Percentiles rank a stretch among this genome's conserved stretches.
Conservation (phyloP, 352 stramenopile genomes). For the Globisporangium polare region DNA sequence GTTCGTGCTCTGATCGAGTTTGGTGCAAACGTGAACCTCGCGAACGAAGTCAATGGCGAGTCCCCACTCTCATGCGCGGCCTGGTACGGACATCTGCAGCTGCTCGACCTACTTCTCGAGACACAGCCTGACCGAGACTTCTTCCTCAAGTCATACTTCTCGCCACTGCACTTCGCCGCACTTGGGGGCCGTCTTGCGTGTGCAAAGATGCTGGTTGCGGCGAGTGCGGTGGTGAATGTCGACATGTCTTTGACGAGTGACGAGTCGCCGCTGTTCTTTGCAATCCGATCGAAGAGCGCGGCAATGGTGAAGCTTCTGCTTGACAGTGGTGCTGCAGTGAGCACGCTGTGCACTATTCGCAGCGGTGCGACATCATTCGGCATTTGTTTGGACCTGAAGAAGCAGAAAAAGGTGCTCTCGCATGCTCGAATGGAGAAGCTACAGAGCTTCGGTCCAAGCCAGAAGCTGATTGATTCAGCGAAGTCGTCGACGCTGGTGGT, state of each 20-base stretch:
- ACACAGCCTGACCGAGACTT: conserved; percentile 32
- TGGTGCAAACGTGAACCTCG: conserved; percentile 44
- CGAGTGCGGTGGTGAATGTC: conserved; percentile 35
- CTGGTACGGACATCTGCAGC: conserved; percentile 37
- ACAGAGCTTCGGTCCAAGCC: background rate
- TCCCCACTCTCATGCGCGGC: conserved; percentile 46
- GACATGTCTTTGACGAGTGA: conserved; percentile 28
- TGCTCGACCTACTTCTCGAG: conserved; percentile 55
- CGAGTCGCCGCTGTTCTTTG: conserved; percentile 55
- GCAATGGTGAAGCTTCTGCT: conserved; percentile 49
- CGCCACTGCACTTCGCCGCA: conserved; percentile 53
- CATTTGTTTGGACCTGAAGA: conserved; percentile 18
- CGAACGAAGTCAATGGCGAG: conserved; percentile 48
- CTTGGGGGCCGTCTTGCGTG: conserved; percentile 36
- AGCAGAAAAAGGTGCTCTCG: background rate
- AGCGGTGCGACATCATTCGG: conserved; percentile 35
- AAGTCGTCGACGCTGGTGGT: conserved; percentile 16
- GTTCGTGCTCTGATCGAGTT: conserved; percentile 45
- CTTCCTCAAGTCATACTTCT: conserved; percentile 36
- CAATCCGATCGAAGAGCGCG: conserved; percentile 45
- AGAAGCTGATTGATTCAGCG: conserved; percentile 11
- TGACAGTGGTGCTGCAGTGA: conserved; percentile 29
- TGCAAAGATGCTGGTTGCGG: conserved; percentile 35
- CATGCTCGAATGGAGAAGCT: background rate
- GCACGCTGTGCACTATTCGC: conserved; percentile 41